Evolutionary conservation across 306 rosid genomes (phyloP), one percentile per base, ranked within the genome.

Genomic region (Cucurbita moschata): DNA sequence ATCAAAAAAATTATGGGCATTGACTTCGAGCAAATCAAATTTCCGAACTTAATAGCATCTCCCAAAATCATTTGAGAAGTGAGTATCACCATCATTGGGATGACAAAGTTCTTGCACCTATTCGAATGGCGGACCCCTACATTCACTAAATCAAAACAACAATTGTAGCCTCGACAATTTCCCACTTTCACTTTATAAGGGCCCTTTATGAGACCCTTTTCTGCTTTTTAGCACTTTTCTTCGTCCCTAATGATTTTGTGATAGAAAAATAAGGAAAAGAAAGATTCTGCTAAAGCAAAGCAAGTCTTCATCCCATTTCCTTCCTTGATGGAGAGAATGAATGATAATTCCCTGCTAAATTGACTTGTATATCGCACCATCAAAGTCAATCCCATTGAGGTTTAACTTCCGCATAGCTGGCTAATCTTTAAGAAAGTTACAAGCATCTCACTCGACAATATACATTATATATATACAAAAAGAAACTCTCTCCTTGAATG

Each of bases 131-230:
- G 77, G 81, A 49, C 64, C 81, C 77, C 77, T 80, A 74, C 78
- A 77, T 83, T 56, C 86, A 83, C 83, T 83, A 47, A 80, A 39
- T 19, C 74, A 59, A 67, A 2, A 30, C 54, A 62, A 80, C 72
- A 78, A 83, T 77, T 66, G 75, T 74, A 80, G 54, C 60, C 82
- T 46, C 70, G 64, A 79, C 55, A 72, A 26, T 68, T 75, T 52
- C 52, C 75, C 77, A 79, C 69, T 79, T 62, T 73, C 81, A 62
- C 83, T 68, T 81, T 64, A 67, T 14, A 59, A 59, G 26, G 35
- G 55, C 51, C 15, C 72, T 52, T 74, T 79, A 58, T 40, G 13
- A 57, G 57, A 19, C 73, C 56, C 56, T 67, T 67, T 43, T 66
- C 10, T 6, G 6, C 21, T 67, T 67, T 46, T 12, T 7, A 3